Conservation (phyloP, 768 basidiomycete species). For the Boletus eberwhitei region DNA sequence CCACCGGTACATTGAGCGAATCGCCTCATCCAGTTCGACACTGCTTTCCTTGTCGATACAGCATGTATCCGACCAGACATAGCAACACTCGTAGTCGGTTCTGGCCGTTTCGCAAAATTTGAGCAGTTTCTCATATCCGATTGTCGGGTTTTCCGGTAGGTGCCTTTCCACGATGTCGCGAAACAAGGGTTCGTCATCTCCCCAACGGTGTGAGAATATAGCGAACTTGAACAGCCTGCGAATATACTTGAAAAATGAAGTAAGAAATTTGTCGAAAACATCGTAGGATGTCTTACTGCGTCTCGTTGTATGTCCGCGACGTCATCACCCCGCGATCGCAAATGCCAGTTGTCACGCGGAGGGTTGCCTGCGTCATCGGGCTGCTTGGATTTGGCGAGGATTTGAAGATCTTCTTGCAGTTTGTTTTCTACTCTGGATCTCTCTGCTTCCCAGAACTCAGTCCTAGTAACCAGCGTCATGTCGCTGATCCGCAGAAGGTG, state of each 20-base stretch:
- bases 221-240: conserved; percentile 15
- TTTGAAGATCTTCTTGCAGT: not conserved
- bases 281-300: not conserved
- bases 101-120: conserved; percentile 15
- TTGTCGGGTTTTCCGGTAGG: not conserved
- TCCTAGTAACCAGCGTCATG: conserved; percentile 12
- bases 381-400: not conserved
- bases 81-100: conserved; percentile 15
- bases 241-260: not conserved
- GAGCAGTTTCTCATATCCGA: conserved; percentile 17
- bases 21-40: conserved; percentile 30
- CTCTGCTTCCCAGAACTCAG: conserved; percentile 13
- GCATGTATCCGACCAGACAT: conserved; percentile 27
- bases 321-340: not conserved
- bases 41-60: conserved; percentile 26
- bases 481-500: conserved; percentile 16
- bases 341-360: not conserved
- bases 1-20: conserved; percentile 30
- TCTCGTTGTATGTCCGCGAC: not conserved
- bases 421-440: conserved; percentile 1
- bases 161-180: conserved; percentile 1
- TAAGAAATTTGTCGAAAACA: not conserved
- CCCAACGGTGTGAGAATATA: conserved; percentile 23
- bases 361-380: not conserved
- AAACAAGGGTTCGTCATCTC: conserved; percentile 17